Base-by-base conservation (phyloP, 306 rosid species). In the Pachyrhizus erosus region DNA sequence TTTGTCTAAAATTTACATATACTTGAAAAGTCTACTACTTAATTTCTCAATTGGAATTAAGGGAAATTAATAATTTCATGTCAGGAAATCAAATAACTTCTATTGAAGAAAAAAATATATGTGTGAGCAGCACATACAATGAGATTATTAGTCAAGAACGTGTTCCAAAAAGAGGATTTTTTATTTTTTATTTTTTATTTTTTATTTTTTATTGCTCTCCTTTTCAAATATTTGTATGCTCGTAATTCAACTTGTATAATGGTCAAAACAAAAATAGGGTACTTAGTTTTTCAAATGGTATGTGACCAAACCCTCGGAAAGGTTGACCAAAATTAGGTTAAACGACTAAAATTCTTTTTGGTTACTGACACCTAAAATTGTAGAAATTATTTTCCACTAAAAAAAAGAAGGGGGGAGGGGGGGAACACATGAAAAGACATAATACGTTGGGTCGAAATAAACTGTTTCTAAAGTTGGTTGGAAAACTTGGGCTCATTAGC, bases 281-380 rank as follows among this genome's bases (percentile, higher is more conserved):
- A 2, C n/a, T 1, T 24, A 40, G 74, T 42, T 69, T 69, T 33
- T 42, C 75, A 70, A 70, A 70, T 42, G 75, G 75, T 70, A 67
- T 67, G 57, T 70, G 75, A 70, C 75, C 54, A 70, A 70, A 70
- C 54, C 34, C 5, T 69, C 14, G 2, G 0, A 42, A 14, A 70
- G 70, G 45, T 76, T 61, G 72, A 77, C 81, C 62, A 27, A 21
- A 23, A 75, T 37, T 39, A 67, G 12, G 21, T 54, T 57, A 12
- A 62, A 62, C 42, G 69, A 62, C 42, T 62, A 14, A 5, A 23
- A 71, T 29, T 5, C 45, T 6, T 42, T 42, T 24, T 42, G 45
- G 11, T 15, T 27, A 13, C 58, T 55, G n/a, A 75, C 39, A 33
- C 14, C 33, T 3, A 37, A 37, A 33, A 5, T 33, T 52, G 21